Conservation (phyloP, 2,329 filamentous ascomycete species). For the Fusarium sp. region DNA sequence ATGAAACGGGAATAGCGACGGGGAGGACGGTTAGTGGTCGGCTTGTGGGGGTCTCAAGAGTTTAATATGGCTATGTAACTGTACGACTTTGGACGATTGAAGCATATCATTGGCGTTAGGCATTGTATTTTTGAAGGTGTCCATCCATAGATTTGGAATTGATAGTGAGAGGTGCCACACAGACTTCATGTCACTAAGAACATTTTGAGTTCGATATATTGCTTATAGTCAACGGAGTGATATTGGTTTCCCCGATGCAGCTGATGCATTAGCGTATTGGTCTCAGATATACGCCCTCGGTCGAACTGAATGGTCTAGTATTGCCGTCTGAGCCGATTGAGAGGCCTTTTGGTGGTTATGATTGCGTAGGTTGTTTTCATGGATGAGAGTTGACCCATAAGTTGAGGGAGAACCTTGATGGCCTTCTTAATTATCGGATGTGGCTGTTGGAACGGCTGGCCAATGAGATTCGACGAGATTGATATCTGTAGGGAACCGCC, state of each 20-base stretch:
- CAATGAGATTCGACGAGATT: constrained; percentile 19
- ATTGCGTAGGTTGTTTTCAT: constrained; percentile 23
- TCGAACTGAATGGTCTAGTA: constrained; percentile 1
- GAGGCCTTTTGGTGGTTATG: constrained; percentile 16
- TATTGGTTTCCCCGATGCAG: not conserved
- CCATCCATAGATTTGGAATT: constrained; percentile 13
- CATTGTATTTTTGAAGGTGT: not conserved
- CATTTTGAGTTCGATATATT: not conserved
- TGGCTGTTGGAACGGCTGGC: constrained; percentile 33
- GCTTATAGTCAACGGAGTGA: not conserved
- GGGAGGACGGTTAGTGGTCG: not conserved
- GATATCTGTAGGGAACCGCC: constrained; percentile 21
- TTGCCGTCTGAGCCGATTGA: constrained; percentile 42
- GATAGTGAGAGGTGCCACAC: not conserved
- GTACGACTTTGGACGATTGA: not conserved
- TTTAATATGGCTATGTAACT: constrained; percentile 16
- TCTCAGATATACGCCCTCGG: not conserved
- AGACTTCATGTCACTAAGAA: not conserved
- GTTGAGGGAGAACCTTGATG: constrained; percentile 47
- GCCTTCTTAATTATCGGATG: constrained; percentile 26
- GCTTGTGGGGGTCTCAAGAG: not conserved
- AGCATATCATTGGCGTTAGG: constrained; percentile 37
- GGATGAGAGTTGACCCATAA: constrained; percentile 8
- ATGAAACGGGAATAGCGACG: constrained; percentile 14
- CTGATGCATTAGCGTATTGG: constrained; percentile 7